Percentiles rank a stretch among this genome's conserved stretches.
Evolutionary conservation across 257 asterid genomes (phyloP).

Genomic region (Penstemon newberryi): DNA sequence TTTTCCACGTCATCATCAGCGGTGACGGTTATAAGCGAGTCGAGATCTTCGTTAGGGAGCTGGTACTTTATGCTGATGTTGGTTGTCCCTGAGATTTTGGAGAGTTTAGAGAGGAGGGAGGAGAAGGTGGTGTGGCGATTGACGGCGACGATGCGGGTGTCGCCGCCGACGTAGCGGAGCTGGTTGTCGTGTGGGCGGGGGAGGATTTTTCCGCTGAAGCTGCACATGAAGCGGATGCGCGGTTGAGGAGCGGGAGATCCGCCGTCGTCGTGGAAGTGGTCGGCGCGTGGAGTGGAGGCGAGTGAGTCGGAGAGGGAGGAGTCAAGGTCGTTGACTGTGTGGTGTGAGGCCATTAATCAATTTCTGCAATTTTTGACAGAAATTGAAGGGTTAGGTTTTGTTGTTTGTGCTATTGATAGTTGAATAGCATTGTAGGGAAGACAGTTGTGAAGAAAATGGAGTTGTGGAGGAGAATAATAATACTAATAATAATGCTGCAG

Average conservation of each 20-base stretch:
- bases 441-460: too few species aligned
- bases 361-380: too few species aligned
- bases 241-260: background rate
- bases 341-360: too few species aligned
- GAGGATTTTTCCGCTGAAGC: slow-evolving; percentile 58
- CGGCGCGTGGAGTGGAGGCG: too few species aligned
- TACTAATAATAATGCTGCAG: too few species aligned
- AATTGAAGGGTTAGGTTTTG: too few species aligned
- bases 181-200: slow-evolving; percentile 70
- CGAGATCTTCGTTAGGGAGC: slow-evolving; percentile 63
- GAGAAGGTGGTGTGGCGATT: slow-evolving; percentile 23
- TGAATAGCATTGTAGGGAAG: too few species aligned
- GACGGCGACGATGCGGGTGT: slow-evolving; percentile 53
- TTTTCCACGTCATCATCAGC: slow-evolving; percentile 63
- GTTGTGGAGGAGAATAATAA: too few species aligned
- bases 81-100: slow-evolving; percentile 32
- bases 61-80: slow-evolving; percentile 52
- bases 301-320: too few species aligned
- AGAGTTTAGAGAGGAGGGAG: slow-evolving; percentile 40
- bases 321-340: too few species aligned
- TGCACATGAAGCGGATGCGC: slow-evolving; percentile 38
- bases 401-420: too few species aligned
- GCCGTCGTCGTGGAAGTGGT: background rate
- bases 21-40: slow-evolving; percentile 58
- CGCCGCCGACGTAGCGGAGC: slow-evolving; percentile 67